Evolutionary conservation across 2,329 filamentous ascomycete species (phyloP), one percentile per base, ranked within the genome.

Genomic region (Paramyrothecium sp.): DNA sequence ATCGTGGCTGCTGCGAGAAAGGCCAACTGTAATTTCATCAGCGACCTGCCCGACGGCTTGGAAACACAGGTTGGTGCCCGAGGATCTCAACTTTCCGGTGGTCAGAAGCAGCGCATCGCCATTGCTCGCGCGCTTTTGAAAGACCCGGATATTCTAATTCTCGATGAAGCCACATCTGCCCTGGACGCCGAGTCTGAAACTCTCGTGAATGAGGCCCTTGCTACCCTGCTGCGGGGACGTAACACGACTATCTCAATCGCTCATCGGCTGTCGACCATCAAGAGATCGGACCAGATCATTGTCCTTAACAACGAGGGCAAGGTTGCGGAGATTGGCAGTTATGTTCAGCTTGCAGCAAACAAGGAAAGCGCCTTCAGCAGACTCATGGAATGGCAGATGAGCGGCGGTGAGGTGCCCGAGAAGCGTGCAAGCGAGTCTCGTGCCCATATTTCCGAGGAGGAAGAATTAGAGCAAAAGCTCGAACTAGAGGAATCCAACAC

Each of bases 381-480:
- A 75, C 80, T 99, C 54, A 99, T 99, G 95, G 94, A 98, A 75
- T 98, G 93, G 93, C 95, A 99, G 76, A 90, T 98, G 86, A 95
- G 84, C 66, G 94, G 93, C 13, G 89, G 90, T 10, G 92, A 96
- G 56, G 68, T 80, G 10, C 72, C 79, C 0, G 71, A 80, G 3
- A 75, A 78, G 34, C 69, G 62, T 20, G 69, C 60, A 51, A 67
- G 61, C 21, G 70, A 67, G n/a, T 64, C 65, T 3, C 70, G 69
- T 11, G 71, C 73, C 3, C 73, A 78, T 57, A 77, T 84, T 47
- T 79, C 78, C 0, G 81, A 85, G 67, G 72, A 67, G 4, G 82
- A 85, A 67, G 79, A 80, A 65, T 76, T 83, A 22, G 79, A 82
- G 30, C 76, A 78, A 59, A 72, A 75, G 47, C 66, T 67, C 3